Evolutionary conservation across 1,139 yeast species (phyloP), one percentile per base, ranked within the genome.

Genomic region (Sugiyamaella xylanicola): DNA sequence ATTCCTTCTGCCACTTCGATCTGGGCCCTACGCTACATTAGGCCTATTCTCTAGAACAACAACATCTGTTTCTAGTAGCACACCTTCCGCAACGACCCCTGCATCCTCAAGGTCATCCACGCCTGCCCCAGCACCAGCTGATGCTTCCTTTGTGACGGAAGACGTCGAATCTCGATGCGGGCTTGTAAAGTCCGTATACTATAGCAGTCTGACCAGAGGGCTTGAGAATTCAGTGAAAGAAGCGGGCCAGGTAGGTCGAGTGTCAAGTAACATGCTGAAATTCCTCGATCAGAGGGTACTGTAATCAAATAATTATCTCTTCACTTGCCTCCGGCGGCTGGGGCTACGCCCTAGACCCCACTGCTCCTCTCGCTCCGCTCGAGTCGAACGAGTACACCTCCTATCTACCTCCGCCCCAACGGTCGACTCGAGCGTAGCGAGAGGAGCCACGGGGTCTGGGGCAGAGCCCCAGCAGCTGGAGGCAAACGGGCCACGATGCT

Each of bases 201-300:
- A 22, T 19, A 35, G 22, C 5, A 42, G 48, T 43, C 43, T 50
- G 16, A 50, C 21, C 11, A 48, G 21, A 4, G 88, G 89, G 46
- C 74, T 87, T 27, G 75, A 71, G 1, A 74, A 75, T 41, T 68
- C 83, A 44, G 69, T 81, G 8, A 84, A 83, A 63, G 96, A 88
- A 64, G 92, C 91, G 8, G 95, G 95, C 2, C 91, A 86, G 58
- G 74, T 80, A 11, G 93, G 91, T 2, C 79, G 85, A 59, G 77
- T 77, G 50, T 86, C 89, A 9, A 77, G 77, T 49, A 58, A 57
- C 7, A 22, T 58, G 27, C 25, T 56, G 17, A 49, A 49, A 44
- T 42, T 54, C 13, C 52, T 48, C 21, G 21, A 48, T 5, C 44
- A 48, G 25, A 15, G 43, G 16, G 17, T 46, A 17, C 35, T 13